These are phyloP conservation scores for Geotrichum klebahnii DNA, from an alignment of 1,139 yeast genomes.

Conservation along the genomic window DNA sequence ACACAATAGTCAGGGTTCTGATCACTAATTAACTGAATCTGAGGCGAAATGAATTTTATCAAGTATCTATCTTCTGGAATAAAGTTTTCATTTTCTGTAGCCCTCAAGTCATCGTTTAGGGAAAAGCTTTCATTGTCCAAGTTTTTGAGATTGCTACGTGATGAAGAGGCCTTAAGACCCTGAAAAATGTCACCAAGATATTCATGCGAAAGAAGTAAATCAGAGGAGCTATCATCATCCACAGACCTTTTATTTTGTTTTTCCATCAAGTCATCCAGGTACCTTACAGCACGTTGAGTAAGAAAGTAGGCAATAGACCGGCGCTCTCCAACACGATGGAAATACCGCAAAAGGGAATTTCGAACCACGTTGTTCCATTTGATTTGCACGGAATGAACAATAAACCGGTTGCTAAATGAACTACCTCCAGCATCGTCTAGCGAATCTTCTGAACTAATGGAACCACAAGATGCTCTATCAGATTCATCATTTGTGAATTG, in stretches of 20 bases:
- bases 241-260: constrained; percentile 19
- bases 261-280: constrained; percentile 52
- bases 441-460: constrained; percentile 25
- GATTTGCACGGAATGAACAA: constrained; percentile 69
- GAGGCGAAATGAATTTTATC: constrained; percentile 77
- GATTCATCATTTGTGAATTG: constrained; percentile 10
- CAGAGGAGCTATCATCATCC: constrained; percentile 7
- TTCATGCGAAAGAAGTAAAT: constrained; percentile 6
- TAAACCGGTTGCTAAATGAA: constrained; percentile 68
- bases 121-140: neutral
- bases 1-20: constrained; percentile 61
- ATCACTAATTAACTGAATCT: constrained; percentile 72
- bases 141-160: constrained; percentile 6
- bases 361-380: constrained; percentile 75
- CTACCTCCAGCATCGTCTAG: constrained; percentile 34
- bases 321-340: constrained; percentile 57
- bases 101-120: constrained; percentile 13
- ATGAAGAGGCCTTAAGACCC: constrained; percentile 20
- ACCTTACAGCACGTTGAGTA: constrained; percentile 67
- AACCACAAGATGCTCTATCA: constrained; percentile 13
- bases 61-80: constrained; percentile 58
- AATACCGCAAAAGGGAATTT: constrained; percentile 57
- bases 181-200: constrained; percentile 18
- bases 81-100: constrained; percentile 35
- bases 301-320: constrained; percentile 57